Evolutionary conservation across 2,329 filamentous ascomycete species (phyloP).

Genomic region (Exophiala phaeomuriformis): DNA sequence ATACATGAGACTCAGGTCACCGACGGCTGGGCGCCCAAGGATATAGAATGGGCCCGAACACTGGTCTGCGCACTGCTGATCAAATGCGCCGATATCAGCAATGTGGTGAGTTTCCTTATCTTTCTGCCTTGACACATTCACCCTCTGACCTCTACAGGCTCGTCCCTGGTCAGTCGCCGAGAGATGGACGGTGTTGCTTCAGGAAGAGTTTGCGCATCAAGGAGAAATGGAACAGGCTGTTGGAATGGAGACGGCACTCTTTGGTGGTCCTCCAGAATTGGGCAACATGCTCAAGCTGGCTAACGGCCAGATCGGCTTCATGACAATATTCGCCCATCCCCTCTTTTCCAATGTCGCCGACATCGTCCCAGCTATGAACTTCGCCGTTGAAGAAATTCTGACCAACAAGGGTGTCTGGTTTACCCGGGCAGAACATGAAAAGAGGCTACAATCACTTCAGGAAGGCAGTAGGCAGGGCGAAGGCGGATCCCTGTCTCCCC

Average conservation of each 20-base stretch:
- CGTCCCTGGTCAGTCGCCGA: slow-evolving; percentile 74
- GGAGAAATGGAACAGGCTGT: slow-evolving; percentile 85
- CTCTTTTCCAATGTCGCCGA: slow-evolving; percentile 83
- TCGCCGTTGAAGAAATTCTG: slow-evolving; percentile 74
- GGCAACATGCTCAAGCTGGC: slow-evolving; percentile 76
- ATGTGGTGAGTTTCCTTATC: slow-evolving; percentile 63
- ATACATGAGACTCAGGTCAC: slow-evolving; percentile 57
- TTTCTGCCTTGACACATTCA: not conserved
- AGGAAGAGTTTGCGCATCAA: slow-evolving; percentile 90
- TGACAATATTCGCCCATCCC: slow-evolving; percentile 90
- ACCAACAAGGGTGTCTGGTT: slow-evolving; percentile 71
- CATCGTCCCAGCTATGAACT: slow-evolving; percentile 75
- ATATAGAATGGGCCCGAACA: slow-evolving; percentile 67
- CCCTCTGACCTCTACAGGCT: slow-evolving; percentile 49
- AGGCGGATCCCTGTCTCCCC: slow-evolving; percentile 24
- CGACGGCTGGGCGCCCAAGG: slow-evolving; percentile 69
- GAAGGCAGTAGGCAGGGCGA: slow-evolving; percentile 28
- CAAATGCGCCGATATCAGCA: slow-evolving; percentile 98
- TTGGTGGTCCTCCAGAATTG: slow-evolving; percentile 68
- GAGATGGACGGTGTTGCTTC: slow-evolving; percentile 88
- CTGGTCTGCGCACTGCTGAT: slow-evolving; percentile 86
- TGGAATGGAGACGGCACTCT: slow-evolving; percentile 77
- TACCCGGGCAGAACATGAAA: slow-evolving; percentile 57
- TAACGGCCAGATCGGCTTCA: slow-evolving; percentile 87
- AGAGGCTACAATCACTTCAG: slow-evolving; percentile 42